phyloP scores from a whole-genome alignment of 176 grass and related monocot species.

The Calamus simplicifolius region DNA sequence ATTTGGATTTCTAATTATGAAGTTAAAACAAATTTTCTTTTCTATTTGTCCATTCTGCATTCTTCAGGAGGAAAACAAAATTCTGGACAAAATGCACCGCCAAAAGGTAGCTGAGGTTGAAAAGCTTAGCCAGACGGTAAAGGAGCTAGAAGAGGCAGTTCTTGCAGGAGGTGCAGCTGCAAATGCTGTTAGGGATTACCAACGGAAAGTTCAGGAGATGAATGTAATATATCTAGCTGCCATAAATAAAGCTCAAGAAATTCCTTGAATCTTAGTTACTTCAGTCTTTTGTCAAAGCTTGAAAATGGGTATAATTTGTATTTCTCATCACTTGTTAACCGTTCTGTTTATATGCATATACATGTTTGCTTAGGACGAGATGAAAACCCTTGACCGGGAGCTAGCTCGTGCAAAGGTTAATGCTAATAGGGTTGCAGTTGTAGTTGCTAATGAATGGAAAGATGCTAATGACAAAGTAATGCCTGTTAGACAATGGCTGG shows the following conservation, averaged over 20 bases:
- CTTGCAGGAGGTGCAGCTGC: conserved; percentile 80
- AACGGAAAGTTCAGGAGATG: conserved; percentile 97
- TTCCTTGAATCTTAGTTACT: conserved; percentile 5
- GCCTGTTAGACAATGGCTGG: conserved; percentile 99
- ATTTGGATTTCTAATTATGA: no score
- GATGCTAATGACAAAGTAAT: conserved; percentile 99
- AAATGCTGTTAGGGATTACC: conserved; percentile 95
- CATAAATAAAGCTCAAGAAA: no score
- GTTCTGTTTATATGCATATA: no score
- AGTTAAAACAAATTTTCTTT: background rate
- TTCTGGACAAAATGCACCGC: conserved; percentile 90
- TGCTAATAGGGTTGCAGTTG: conserved; percentile 91
- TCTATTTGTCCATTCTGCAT: conserved; percentile 7
- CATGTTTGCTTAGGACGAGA: conserved; percentile 66
- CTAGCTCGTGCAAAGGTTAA: conserved; percentile 90
- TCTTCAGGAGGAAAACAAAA: conserved; percentile 95
- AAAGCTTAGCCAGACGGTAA: conserved; percentile 92
- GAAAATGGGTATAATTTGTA: no score
- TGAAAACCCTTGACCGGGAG: conserved; percentile 87
- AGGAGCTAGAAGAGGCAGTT: conserved; percentile 80
- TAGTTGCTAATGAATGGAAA: conserved; percentile 99
- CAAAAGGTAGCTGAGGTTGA: conserved; percentile 98
- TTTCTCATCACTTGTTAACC: no score
- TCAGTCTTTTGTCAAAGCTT: conserved; percentile 4
- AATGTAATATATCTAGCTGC: conserved; percentile 47